Evolutionary conservation across 106 monocot genomes (phyloP).

Genomic region (Phalaenopsis equestris): DNA sequence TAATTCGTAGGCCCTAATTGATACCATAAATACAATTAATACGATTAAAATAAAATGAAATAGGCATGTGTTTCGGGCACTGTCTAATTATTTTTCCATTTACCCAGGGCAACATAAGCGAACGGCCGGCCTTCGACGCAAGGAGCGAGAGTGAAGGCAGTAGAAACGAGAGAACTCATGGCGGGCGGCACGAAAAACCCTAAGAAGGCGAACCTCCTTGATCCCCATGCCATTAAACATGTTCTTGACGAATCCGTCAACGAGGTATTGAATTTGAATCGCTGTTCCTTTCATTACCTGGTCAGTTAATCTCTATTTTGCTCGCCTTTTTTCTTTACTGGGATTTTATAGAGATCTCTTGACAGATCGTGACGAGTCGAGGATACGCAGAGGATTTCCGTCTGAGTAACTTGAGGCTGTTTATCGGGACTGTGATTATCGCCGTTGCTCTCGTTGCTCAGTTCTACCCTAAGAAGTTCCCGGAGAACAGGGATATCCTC

Average conservation of each 20-base stretch:
- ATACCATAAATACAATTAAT: too few species aligned
- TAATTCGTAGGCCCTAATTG: too few species aligned
- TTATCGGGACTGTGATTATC: conserved; percentile 63
- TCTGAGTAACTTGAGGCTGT: conserved; percentile 60
- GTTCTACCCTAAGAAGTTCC: conserved; percentile 96
- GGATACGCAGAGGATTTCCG: conserved; percentile 75
- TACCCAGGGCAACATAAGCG: too few species aligned
- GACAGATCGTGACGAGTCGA: conserved; percentile 66
- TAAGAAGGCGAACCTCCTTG: conserved; percentile 77
- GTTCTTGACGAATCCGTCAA: conserved; percentile 83
- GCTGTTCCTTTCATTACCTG: background rate
- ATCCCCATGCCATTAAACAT: conserved; percentile 83
- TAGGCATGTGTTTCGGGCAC: too few species aligned
- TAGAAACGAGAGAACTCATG: conserved; percentile 16
- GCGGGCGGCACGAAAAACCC: conserved; percentile 33
- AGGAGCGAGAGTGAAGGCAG: background rate
- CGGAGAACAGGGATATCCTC: conserved; percentile 77
- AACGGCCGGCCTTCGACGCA: background rate
- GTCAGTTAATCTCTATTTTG: background rate
- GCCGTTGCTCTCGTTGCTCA: conserved; percentile 75
- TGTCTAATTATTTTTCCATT: too few species aligned
- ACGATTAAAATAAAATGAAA: too few species aligned
- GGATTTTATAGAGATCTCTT: background rate
- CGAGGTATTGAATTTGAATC: conserved; percentile 35
- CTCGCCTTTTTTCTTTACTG: conserved; percentile 9